Base-by-base conservation (phyloP, 1,139 yeast genomes). In the Debaryomyces psychrophilus region DNA sequence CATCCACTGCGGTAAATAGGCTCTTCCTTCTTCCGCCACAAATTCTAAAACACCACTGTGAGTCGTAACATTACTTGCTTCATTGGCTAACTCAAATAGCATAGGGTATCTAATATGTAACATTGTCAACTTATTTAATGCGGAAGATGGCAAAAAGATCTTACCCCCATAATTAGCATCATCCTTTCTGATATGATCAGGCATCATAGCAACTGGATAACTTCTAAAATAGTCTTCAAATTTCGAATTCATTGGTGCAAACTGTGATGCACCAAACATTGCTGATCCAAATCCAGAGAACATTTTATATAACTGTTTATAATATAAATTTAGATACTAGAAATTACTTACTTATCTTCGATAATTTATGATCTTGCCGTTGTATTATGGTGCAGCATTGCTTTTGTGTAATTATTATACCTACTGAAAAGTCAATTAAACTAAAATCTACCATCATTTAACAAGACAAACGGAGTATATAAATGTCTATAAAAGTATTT, bases 1-100 rank as follows among this genome's bases (percentile, higher is more conserved):
- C 95, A 93, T 92, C 99, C 99, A 95, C 58, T 89, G 92, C 0
- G 99, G 99, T 38, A 93, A 62, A 62, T 95, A 95, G 2, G 83
- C 95, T 50, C 99, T 76, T 15, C 99, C 99, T 70, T 95, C 99
- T 62, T 93, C 99, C 0, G 99, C 97, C 27, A 88, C 87, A 63
- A 95, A 95, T 68, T 95, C 99, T 54, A 95, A 71, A 12, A 95
- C 99, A 58, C 99, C 99, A 42, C 93, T 88, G 63, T 90, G 97
- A 0, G 97, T 88, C 8, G 65, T 71, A 14, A 59, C 50, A 15
- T 69, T 72, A 15, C 81, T 76, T 41, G 81, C 85, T 59, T 86
- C 95, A 50, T 88, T 87, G 38, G 77, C 73, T 45, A 93, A 70
- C 62, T 86, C 88, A 60, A 95, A 95, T 44, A 93, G 73, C 99